Evolutionary conservation across 1,284 basidiomycete species (phyloP).

Genomic region (Cutaneotrichosporon arboriforme): DNA sequence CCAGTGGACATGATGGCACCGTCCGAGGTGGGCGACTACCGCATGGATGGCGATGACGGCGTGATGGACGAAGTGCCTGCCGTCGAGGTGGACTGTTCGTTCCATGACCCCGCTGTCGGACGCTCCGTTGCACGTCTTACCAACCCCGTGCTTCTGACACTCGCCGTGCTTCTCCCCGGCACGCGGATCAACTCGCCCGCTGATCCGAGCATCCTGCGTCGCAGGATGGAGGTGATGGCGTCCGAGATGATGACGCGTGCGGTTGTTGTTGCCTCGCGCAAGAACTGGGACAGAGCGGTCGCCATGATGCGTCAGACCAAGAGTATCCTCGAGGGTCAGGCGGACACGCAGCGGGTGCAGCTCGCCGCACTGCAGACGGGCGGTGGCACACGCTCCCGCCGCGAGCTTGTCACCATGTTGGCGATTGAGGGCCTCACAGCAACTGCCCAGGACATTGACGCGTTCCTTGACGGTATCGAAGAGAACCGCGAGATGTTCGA

Average conservation of each 20-base stretch:
- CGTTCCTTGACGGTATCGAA: conserved; percentile 75
- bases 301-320: conserved; percentile 83
- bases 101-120: conserved; percentile 75
- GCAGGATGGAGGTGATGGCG: conserved; percentile 85
- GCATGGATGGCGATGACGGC: conserved; percentile 61
- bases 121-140: conserved; percentile 78
- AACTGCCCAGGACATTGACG: conserved; percentile 75
- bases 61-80: conserved; percentile 92
- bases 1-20: background rate
- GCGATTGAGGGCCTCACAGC: conserved; percentile 73
- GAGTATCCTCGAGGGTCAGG: conserved; percentile 74
- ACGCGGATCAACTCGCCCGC: conserved; percentile 55
- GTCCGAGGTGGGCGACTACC: background rate
- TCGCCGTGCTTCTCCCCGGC: conserved; percentile 68
- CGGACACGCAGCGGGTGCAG: conserved; percentile 56
- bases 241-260: conserved; percentile 92
- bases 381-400: conserved; percentile 57
- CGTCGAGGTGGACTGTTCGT: conserved; percentile 84
- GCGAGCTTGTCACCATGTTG: conserved; percentile 63
- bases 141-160: conserved; percentile 79
- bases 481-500: conserved; percentile 85
- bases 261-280: conserved; percentile 76
- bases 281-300: conserved; percentile 78
- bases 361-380: conserved; percentile 1
- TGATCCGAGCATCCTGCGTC: conserved; percentile 79